Base-by-base conservation (phyloP, 108 stramenopile genomes). In the Licmophora abbreviata region DNA sequence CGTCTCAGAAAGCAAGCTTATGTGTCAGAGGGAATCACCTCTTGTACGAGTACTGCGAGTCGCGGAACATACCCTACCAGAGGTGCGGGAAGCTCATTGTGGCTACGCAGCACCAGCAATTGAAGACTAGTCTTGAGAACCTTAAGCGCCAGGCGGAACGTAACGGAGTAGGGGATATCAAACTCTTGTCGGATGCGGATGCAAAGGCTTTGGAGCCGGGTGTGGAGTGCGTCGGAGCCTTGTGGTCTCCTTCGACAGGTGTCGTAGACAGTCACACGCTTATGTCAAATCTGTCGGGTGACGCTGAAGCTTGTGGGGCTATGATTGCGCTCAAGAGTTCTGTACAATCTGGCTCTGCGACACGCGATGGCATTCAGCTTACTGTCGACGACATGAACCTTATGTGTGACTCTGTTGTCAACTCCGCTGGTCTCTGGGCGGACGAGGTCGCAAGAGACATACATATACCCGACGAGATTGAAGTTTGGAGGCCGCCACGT, bases 201-300 rank as follows among this genome's bases (percentile, higher is more conserved):
- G 69, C 85, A 3, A 15, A 50, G 29, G 51, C 34, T 33, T 51
- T 81, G 49, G 90, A 92, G 60, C 85, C 83, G 33, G 54, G 73
- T 48, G 66, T 92, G 0, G 29, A 55, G 3, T 81, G 64, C 45
- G 27, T 44, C 8, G 85, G 83, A 4, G 90, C 76, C 7, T 61
- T 85, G 1, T 71, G 64, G 47, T 87, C 85, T 10, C 90, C 90
- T 1, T 85, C 83, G 5, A 87, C 90, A 0, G 90, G 90, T 3
- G 63, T 92, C 23, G 56, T 92, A 17, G 83, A 92, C 71, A 71
- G 77, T 1, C 85, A 92, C 62, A 51, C 73, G 1, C 71, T 80
- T 23, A 65, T 79, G 64, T 46, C 57, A 1, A 68, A 58, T 69
- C 58, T 92, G 29, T 58, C 87, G 46, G 77, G 60, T 10, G 90